Evolutionary conservation across 2,329 filamentous ascomycete species (phyloP), one percentile per base, ranked within the genome.

Genomic region (Aspergillus hiratsukae): DNA sequence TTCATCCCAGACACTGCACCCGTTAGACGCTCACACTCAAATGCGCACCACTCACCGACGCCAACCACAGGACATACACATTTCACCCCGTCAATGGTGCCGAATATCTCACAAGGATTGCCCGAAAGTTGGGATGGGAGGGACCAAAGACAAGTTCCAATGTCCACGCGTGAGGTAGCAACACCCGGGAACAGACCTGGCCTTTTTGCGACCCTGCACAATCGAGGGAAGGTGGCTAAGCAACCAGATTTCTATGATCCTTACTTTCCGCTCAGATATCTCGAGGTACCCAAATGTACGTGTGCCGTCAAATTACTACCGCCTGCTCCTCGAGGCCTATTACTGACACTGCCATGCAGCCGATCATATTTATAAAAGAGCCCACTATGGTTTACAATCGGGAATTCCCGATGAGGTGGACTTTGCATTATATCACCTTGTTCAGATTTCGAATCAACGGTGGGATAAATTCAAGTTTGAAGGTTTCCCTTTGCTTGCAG

Each of bases 391-490:
- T 4, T 78, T 99, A 27, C 88, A 89, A 60, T 96, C 91, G 14
- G 85, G 85, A 2, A 84, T 96, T 27, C 83, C 83, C 3, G 83
- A 87, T 11, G 93, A 99, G 70, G 89, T 97, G 66, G 87, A 90
- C n/a, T 97, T 95, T 74, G 93, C 91, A 0, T 79, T 97, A 10
- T 91, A 96, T 66, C 93, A 97, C 66, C 78, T 97, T 3, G 91
- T 97, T 58, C 96, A 96, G 71, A 97, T 97, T 28, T 97, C 92
- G 0, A 94, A 88, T 68, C 92, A 97, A 72, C 85, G 92, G 46
- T 93, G 93, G 48, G 94, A 97, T 71, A 96, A 96, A 73, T 97
- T 96, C 75, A 89, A 90, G 58, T 97, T 97, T 63, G 91, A 96
- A 65, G 89, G 90, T 4, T 97, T 97, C 64, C 88, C 90, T 1